phyloP scores from a whole-genome alignment of 345 rosid species.

The Noccaea bulbosa region DNA sequence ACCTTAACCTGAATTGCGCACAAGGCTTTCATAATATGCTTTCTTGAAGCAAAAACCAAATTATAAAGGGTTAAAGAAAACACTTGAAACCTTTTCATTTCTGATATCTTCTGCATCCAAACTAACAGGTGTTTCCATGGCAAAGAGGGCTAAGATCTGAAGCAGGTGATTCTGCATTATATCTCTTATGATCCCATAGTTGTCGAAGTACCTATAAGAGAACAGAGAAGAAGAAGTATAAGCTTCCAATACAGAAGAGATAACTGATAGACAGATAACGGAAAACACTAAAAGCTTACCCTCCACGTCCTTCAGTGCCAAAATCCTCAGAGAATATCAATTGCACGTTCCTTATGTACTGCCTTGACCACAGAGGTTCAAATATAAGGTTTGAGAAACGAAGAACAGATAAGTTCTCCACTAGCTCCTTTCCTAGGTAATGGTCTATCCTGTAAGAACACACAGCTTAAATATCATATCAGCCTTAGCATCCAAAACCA shows the following conservation, averaged over 20 bases:
- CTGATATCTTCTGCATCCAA: slow-evolving; percentile 98
- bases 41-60: slow-evolving; percentile 17
- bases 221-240: slow-evolving; percentile 1
- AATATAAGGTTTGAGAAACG: slow-evolving; percentile 98
- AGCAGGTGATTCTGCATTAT: slow-evolving; percentile 99
- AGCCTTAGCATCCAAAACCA: neutral
- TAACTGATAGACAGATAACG: neutral
- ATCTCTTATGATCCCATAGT: slow-evolving; percentile 94
- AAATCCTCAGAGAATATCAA: slow-evolving; percentile 96
- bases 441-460: slow-evolving; percentile 82
- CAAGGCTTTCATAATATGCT: slow-evolving; percentile 22
- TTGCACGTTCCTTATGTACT: slow-evolving; percentile 91
- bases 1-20: slow-evolving; percentile 80
- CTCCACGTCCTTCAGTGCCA: slow-evolving; percentile 99
- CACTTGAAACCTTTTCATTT: slow-evolving; percentile 75
- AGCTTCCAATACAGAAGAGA: slow-evolving; percentile 5
- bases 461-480: slow-evolving; percentile 19
- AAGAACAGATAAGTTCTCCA: slow-evolving; percentile 94
- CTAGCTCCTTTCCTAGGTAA: slow-evolving; percentile 97
- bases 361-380: slow-evolving; percentile 96
- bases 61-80: neutral
- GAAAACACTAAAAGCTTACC: slow-evolving; percentile 55
- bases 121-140: slow-evolving; percentile 99
- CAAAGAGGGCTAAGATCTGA: slow-evolving; percentile 96
- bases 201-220: slow-evolving; percentile 76